Base-by-base conservation (phyloP, 2,329 filamentous ascomycete species). In the Cadophora sp. region DNA sequence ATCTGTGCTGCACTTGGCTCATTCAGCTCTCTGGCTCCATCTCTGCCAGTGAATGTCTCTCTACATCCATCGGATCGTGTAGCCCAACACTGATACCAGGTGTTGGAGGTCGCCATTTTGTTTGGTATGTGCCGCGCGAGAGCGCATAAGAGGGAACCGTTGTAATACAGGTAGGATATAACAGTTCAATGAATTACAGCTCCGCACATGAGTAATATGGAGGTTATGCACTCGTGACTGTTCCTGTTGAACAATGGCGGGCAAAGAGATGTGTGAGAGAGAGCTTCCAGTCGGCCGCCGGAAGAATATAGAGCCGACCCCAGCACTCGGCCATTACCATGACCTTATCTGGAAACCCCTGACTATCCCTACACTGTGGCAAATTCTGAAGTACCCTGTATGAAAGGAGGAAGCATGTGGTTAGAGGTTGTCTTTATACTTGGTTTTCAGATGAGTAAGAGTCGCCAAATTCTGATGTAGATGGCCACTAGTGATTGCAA, bases 1-100 rank as follows among this genome's bases (percentile, higher is more conserved):
- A 86, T 79, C 76, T 87, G 85, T 50, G 83, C 80, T 67, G 80
- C 76, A 3, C 81, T 83, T 7, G 86, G 86, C 40, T 82, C 80
- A 71, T 87, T 87, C 37, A 73, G 75, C 73, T 85, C 83, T 60
- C 68, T 71, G 4, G 62, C 58, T 51, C 73, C 74, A 50, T 66
- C 63, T 60, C 68, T 75, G 29, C 62, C 62, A 11, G 68, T 71
- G 43, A 67, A 67, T 22, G 72, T 59, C 46, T 74, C 71, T 14
- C 73, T 53, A 59, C 67, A 67, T 9, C 77, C 77, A 72, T 78
- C 77, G 19, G 75, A 76, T 48, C 77, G 67, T 48, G 62, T 68
- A 22, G 74, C 62, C 16, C 67, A 71, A 12, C 77, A 59, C 16
- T 74, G 75, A 55, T 74, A 58, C 55, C 55, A 58, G 3, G 55